Conservation (phyloP, 106 monocot genomes). For the Iris macrosiphon region DNA sequence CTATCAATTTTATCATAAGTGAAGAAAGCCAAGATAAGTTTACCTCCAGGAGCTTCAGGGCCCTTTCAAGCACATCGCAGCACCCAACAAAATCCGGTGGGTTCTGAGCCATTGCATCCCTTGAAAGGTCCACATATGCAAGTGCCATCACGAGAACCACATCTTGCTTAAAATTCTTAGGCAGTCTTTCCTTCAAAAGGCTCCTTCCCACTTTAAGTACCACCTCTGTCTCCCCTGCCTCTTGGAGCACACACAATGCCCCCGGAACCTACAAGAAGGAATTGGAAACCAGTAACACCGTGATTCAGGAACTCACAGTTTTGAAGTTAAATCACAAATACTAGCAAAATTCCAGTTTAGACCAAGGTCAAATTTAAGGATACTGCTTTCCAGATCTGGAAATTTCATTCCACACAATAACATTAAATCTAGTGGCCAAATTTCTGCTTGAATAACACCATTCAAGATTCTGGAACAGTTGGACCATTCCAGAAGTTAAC, state of each 20-base stretch:
- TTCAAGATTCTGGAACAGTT: too few relatives aligned
- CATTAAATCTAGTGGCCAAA: too few relatives aligned
- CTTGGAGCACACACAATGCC: conserved; percentile 79
- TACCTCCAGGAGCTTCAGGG: conserved; percentile 93
- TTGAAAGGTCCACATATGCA: conserved; percentile 79
- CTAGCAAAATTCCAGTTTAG: neutral
- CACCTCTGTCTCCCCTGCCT: conserved; percentile 60
- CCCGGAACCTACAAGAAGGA: conserved; percentile 58
- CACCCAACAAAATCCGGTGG: conserved; percentile 69
- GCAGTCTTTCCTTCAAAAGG: conserved; percentile 54
- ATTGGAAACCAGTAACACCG: neutral
- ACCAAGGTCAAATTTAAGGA: too few relatives aligned
- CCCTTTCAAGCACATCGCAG: conserved; percentile 82
- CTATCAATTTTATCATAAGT: too few relatives aligned
- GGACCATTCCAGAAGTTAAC: too few relatives aligned
- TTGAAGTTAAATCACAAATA: neutral
- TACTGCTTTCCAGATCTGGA: too few relatives aligned
- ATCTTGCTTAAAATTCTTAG: conserved; percentile 89
- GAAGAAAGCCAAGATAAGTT: too few relatives aligned
- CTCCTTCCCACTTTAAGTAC: conserved; percentile 58
- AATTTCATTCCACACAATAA: too few relatives aligned
- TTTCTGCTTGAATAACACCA: too few relatives aligned
- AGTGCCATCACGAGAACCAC: conserved; percentile 86
- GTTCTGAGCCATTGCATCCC: conserved; percentile 66
- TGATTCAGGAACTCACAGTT: too few relatives aligned